A percentile compares a stretch with the other conserved stretches of the same genome.
These are phyloP conservation scores for Trichoderma sp. DNA, from an alignment of 2,329 filamentous ascomycete genomes.

Conservation along the genomic window DNA sequence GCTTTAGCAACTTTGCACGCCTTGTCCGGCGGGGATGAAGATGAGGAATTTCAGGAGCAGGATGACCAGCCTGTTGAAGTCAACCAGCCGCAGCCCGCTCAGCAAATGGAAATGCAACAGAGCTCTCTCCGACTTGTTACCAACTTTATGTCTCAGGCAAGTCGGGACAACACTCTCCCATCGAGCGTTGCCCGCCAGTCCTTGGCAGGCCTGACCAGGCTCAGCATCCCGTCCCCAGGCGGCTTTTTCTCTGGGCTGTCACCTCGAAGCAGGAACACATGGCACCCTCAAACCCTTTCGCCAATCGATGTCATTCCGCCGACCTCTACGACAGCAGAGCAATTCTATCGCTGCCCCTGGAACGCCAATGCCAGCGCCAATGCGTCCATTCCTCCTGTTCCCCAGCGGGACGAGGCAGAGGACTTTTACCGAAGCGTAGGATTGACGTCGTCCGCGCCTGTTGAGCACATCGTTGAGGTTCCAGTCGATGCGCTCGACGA, in stretches of 20 bases:
- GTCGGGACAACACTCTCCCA: slow-evolving; percentile 35
- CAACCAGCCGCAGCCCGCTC: slow-evolving; percentile 32
- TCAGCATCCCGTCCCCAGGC: slow-evolving; percentile 88
- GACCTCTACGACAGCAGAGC: slow-evolving; percentile 87
- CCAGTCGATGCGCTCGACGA: slow-evolving; percentile 49
- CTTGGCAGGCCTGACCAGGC: slow-evolving; percentile 71
- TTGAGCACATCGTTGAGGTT: slow-evolving; percentile 70
- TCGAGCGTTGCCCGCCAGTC: slow-evolving; percentile 52
- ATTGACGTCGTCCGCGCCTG: slow-evolving; percentile 46
- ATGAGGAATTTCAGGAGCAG: slow-evolving; percentile 56
- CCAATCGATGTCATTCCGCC: slow-evolving; percentile 63
- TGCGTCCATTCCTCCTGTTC: slow-evolving; percentile 42
- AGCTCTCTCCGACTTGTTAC: slow-evolving; percentile 56
- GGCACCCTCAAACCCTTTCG: slow-evolving; percentile 62
- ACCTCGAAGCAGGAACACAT: slow-evolving; percentile 74
- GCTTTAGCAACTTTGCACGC: slow-evolving; percentile 80
- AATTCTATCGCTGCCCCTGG: slow-evolving; percentile 89
- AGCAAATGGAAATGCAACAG: slow-evolving; percentile 51
- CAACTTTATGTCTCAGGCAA: slow-evolving; percentile 37
- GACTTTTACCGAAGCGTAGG: slow-evolving; percentile 45
- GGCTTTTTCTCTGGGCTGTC: slow-evolving; percentile 89
- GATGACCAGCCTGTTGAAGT: slow-evolving; percentile 50
- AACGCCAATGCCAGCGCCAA: slow-evolving; percentile 52
- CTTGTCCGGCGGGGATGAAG: slow-evolving; percentile 64
- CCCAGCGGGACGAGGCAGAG: slow-evolving; percentile 44